Base-by-base conservation (phyloP, 2,329 filamentous ascomycete species). In the Fusarium foetens region DNA sequence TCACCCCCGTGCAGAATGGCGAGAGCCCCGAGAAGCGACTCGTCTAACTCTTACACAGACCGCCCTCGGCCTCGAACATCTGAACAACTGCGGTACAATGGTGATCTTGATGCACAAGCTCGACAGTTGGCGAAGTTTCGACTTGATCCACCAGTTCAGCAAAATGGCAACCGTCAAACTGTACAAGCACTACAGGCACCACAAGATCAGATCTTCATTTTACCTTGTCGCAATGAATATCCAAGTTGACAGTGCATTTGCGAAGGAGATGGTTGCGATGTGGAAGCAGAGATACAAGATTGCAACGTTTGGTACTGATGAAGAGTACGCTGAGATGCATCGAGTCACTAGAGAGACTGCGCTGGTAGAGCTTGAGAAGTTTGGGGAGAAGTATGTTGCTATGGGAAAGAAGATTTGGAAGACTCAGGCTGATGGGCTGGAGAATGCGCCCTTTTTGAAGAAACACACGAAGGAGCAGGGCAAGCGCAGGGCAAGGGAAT, bases 141-240 rank as follows among this genome's bases (percentile, higher is more conserved):
- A 73, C 1, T 49, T 85, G 1, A 46, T 89, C 14, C 73, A 80
- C 19, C 74, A 66, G 0, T 85, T 89, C 43, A 70, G 58, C 19
- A 73, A 76, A n/a, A 86, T 89, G 60, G 78, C 85, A 0, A 17
- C 21, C 0, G 27, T 73, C 1, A 35, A 53, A 4, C 69, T 88
- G 0, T 85, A 82, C 75, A 90, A 89, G 72, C 85, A 85, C 0
- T 68, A 12, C 4, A 74, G 12, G 2, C 71, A 64, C 6, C 85
- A 89, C 63, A 75, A 71, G 3, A 84, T 77, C 25, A 78, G 83
- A 8, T 86, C 83, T 0, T 88, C 86, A 0, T 90, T 89, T 68
- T 89, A 90, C 72, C 78, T 89, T 73, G 66, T 89, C 14, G 86
- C 86, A 4, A 82, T 75, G 3, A 71, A 83, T 6, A 78, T 89